Conservation (phyloP, 805 yeast genomes). For the Lachancea meyersii region DNA sequence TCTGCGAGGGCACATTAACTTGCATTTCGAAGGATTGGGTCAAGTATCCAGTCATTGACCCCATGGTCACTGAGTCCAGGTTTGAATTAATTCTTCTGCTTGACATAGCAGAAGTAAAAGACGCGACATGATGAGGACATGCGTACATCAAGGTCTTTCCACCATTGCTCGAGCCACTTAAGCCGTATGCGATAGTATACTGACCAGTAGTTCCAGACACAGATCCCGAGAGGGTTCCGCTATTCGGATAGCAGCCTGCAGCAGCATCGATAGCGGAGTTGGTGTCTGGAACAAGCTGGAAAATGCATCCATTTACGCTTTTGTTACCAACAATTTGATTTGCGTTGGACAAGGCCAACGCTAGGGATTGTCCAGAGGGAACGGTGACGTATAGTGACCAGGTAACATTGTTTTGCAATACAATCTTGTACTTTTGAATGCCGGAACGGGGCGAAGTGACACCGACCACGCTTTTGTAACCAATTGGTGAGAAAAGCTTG, state of each 20-base stretch:
- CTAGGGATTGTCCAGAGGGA: conserved; percentile 36
- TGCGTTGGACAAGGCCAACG: conserved; percentile 12
- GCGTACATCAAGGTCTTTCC: conserved; percentile 50
- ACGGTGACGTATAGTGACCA: conserved; percentile 66
- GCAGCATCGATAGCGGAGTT: conserved; percentile 45
- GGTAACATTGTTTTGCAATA: conserved; percentile 46
- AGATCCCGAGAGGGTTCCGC: conserved; percentile 40
- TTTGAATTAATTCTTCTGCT: conserved; percentile 14
- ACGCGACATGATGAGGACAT: conserved; percentile 56
- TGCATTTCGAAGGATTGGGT: conserved; percentile 38
- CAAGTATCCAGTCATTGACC: conserved; percentile 41
- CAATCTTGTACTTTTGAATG: conserved; percentile 48
- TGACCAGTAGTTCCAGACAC: conserved; percentile 35
- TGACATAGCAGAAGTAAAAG: conserved; percentile 35
- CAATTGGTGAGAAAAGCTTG: conserved; percentile 54
- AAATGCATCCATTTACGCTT: conserved; percentile 39
- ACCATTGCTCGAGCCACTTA: conserved; percentile 41
- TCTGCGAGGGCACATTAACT: conserved; percentile 38
- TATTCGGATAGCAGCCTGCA: conserved; percentile 56
- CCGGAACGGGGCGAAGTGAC: conserved; percentile 36
- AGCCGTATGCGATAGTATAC: conserved; percentile 40
- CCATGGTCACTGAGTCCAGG: conserved; percentile 47
- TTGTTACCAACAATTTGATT: conserved; percentile 19
- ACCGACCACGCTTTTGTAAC: conserved; percentile 46
- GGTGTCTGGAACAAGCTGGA: conserved; percentile 55